phyloP scores from a whole-genome alignment of 345 rosid species.

The Acer campestre region DNA sequence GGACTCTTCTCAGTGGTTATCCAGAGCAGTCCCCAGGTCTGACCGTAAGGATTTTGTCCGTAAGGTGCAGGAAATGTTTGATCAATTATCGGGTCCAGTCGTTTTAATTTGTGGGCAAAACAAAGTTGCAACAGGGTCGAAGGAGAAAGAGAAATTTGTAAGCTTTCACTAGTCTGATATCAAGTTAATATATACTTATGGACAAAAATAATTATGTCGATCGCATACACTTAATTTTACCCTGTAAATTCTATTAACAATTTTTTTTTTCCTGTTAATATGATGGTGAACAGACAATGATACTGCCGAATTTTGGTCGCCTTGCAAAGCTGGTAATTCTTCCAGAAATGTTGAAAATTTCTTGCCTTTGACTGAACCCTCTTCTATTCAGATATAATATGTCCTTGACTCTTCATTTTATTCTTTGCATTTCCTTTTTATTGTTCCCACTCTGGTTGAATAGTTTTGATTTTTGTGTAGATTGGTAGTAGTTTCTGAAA shows the following conservation, averaged over 20 bases:
- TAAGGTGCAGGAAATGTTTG: constrained; percentile 78
- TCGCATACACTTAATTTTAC: constrained; percentile 4
- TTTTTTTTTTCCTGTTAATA: constrained; percentile 8
- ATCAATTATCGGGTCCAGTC: constrained; percentile 75
- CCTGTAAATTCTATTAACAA: background rate
- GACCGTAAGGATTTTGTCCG: constrained; percentile 66
- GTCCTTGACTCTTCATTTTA: constrained; percentile 5
- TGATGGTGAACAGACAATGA: constrained; percentile 72
- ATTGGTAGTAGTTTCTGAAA: background rate
- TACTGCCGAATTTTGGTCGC: constrained; percentile 89
- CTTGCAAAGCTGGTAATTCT: constrained; percentile 81
- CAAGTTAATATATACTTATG: background rate
- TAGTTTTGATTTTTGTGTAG: background rate
- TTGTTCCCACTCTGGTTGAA: background rate
- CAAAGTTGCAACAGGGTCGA: constrained; percentile 75
- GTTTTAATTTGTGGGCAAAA: constrained; percentile 90
- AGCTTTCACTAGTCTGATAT: constrained; percentile 34
- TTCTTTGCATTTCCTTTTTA: background rate
- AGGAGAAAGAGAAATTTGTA: constrained; percentile 88
- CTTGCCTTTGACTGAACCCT: background rate
- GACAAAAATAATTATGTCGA: background rate
- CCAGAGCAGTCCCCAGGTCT: constrained; percentile 84
- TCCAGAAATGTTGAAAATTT: constrained; percentile 10
- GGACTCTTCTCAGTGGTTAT: constrained; percentile 91
- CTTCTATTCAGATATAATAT: background rate